Conservation (phyloP, 2,329 filamentous ascomycete genomes). For the Coleophoma eucalyptorum region DNA sequence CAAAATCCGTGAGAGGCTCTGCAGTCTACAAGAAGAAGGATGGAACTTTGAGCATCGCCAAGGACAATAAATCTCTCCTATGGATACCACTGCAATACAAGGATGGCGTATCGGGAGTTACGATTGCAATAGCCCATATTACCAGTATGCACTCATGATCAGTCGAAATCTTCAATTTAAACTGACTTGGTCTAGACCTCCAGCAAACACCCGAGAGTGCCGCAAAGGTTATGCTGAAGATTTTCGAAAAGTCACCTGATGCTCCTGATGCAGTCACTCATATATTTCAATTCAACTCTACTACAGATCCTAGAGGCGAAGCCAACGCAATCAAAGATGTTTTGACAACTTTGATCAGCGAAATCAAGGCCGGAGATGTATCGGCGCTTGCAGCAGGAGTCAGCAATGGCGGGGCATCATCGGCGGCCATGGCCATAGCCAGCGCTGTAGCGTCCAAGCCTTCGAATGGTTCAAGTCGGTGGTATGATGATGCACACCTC, state of each 20-base stretch:
- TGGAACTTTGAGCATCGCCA: slow-evolving; percentile 72
- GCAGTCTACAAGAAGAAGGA: slow-evolving; percentile 95
- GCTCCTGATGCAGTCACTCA: slow-evolving; percentile 63
- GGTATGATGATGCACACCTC: slow-evolving; percentile 79
- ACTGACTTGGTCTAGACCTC: slow-evolving; percentile 57
- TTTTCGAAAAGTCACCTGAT: slow-evolving; percentile 69
- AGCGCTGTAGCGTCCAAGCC: slow-evolving; percentile 57
- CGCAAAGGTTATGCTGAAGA: slow-evolving; percentile 89
- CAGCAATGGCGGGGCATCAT: slow-evolving; percentile 37
- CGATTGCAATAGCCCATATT: slow-evolving; percentile 70
- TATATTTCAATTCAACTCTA: slow-evolving; percentile 85
- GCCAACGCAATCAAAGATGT: slow-evolving; percentile 82
- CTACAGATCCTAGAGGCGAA: slow-evolving; percentile 71
- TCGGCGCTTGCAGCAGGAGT: slow-evolving; percentile 23
- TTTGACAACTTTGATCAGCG: slow-evolving; percentile 68
- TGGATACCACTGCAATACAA: slow-evolving; percentile 71
- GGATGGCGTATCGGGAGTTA: slow-evolving; percentile 60
- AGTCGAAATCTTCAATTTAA: slow-evolving; percentile 1
- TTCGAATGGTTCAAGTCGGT: slow-evolving; percentile 46
- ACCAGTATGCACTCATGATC: slow-evolving; percentile 59
- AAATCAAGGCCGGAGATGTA: slow-evolving; percentile 43
- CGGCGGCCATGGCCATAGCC: slow-evolving; percentile 74
- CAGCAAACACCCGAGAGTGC: slow-evolving; percentile 90
- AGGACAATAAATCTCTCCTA: slow-evolving; percentile 69
- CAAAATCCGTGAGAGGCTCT: slow-evolving; percentile 47